Evolutionary conservation across 2,329 filamentous ascomycete species (phyloP).

Genomic region (Phialophora tarda): DNA sequence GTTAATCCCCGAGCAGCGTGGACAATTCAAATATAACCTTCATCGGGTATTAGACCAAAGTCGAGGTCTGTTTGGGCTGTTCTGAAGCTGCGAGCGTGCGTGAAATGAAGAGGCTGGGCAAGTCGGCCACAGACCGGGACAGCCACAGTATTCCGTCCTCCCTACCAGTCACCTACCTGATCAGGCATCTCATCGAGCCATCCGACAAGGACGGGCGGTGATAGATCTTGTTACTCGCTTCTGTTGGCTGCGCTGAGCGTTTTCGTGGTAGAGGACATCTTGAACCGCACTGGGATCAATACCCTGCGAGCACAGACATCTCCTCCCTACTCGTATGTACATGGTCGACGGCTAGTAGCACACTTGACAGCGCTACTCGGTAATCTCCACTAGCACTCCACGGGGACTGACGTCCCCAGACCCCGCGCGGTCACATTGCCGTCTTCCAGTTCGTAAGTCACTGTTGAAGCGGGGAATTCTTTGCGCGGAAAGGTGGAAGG

Average conservation of each 20-base stretch:
- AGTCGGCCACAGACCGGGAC: background rate
- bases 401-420: background rate
- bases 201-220: background rate
- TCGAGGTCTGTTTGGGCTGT: background rate
- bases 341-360: background rate
- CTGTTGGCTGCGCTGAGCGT: background rate
- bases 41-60: too few relatives aligned
- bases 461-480: background rate
- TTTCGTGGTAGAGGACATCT: background rate
- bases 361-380: background rate
- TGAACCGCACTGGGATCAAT: background rate
- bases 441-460: background rate
- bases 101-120: background rate
- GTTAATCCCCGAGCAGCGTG: background rate
- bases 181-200: background rate
- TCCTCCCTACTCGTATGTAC: background rate
- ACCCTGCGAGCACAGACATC: background rate
- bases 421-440: background rate
- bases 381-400: background rate
- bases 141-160: too few relatives aligned
- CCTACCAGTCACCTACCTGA: background rate
- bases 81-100: too few relatives aligned
- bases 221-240: background rate
- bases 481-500: background rate
- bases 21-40: background rate